Evolutionary conservation across 805 yeast genomes (phyloP), one percentile per base, ranked within the genome.

Genomic region (Yueomyces sinensis): DNA sequence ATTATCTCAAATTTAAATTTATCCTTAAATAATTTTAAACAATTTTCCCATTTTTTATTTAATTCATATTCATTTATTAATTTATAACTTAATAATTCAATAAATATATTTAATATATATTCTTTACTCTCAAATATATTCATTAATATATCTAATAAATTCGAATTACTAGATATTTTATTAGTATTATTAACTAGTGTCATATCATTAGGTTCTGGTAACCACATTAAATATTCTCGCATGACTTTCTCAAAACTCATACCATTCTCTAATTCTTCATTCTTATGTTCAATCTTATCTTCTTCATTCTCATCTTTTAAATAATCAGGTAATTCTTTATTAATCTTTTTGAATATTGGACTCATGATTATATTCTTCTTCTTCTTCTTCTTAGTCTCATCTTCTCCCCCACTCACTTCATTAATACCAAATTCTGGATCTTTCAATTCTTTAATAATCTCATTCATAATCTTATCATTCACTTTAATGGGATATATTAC

Each of bases 361-460:
- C n/a, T n/a, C n/a, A n/a, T n/a, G n/a, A n/a, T n/a, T n/a, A n/a
- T n/a, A n/a, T n/a, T n/a, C n/a, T n/a, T n/a, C 17, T 13, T 9
- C 27, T 16, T 14, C n/a, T 5, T 22, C 19, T 9, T 9, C 3
- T 9, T 27, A 9, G 9, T 27, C n/a, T 17, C 17, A 27, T 9
- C 14, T n/a, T n/a, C n/a, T n/a, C n/a, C n/a, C n/a, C n/a, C n/a
- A n/a, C n/a, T n/a, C n/a, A n/a, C n/a, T n/a, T n/a, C 29, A 2
- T 46, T 41, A 4, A 47, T 34, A 16, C 53, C 47, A 11, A 46
- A 49, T 15, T 54, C 42, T 29, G 31, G 27, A 22, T 49, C 57
- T 35, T 60, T 56, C 11, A 84, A 56, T 35, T 74, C 82, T 5
- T 61, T 52, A 47, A 42, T 27, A 30, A 38, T 24, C 13, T 27